phyloP scores from a whole-genome alignment of 1,284 basidiomycete species.

The Coniferiporia sulphurascens region DNA sequence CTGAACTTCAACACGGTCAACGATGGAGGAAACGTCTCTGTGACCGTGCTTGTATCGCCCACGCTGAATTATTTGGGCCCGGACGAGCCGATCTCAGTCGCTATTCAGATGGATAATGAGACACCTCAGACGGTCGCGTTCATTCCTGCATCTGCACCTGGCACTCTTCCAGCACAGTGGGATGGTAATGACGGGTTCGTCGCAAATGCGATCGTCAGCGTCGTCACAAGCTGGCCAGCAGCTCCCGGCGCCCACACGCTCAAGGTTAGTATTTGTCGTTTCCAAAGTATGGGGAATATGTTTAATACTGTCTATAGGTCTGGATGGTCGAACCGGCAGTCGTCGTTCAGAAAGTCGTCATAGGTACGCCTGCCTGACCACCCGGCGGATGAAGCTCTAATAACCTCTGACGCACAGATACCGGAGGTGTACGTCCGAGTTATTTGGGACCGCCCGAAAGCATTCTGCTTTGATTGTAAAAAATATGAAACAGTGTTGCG shows the following conservation, averaged over 20 bases:
- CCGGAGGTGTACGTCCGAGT: slow-evolving; percentile 48
- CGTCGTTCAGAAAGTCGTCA: slow-evolving; percentile 57
- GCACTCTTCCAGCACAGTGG: slow-evolving; percentile 49
- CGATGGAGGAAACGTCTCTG: slow-evolving; percentile 39
- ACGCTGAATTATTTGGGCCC: slow-evolving; percentile 52
- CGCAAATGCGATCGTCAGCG: slow-evolving; percentile 44
- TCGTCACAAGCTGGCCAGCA: slow-evolving; percentile 36
- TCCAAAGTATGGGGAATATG: neutral
- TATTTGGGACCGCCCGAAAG: slow-evolving; percentile 63
- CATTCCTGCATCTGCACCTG: slow-evolving; percentile 46
- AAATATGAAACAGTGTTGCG: too few relatives aligned
- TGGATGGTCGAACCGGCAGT: slow-evolving; percentile 59
- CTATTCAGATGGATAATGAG: slow-evolving; percentile 49
- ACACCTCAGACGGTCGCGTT: slow-evolving; percentile 43
- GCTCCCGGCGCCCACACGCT: slow-evolving; percentile 52
- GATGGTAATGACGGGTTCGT: slow-evolving; percentile 47
- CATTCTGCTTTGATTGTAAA: slow-evolving; percentile 24
- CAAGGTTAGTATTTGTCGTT: slow-evolving; percentile 38
- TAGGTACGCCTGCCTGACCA: slow-evolving; percentile 35
- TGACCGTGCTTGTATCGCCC: slow-evolving; percentile 53
- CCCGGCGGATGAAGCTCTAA: neutral
- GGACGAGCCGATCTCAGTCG: slow-evolving; percentile 51
- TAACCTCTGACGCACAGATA: slow-evolving; percentile 33
- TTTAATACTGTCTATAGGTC: slow-evolving; percentile 22
- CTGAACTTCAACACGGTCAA: slow-evolving; percentile 48